Base-by-base conservation (phyloP, 441 rosid genomes). In the Adansonia rubrostipa region DNA sequence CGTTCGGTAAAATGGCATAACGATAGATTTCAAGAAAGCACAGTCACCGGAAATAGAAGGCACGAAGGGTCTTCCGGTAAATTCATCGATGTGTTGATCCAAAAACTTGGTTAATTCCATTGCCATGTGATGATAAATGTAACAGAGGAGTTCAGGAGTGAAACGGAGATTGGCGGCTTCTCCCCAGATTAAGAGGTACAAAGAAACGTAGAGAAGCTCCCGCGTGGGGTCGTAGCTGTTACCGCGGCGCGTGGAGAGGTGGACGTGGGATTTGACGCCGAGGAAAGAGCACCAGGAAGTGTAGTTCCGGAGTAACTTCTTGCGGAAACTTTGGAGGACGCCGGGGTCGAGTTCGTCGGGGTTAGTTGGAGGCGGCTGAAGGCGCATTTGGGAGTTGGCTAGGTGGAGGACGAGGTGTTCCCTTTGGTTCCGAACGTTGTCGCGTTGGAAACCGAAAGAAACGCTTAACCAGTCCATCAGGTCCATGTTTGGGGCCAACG, bases 391-490 rank as follows among this genome's bases (percentile, higher is more conserved):
- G 56, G 84, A 83, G 73, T 91, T 91, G 19, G 94, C 89, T 14
- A 89, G 82, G 88, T 89, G 94, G 71, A 91, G 94, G 45, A 91
- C 92, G 61, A 91, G 84, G 85, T 91, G 87, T 85, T 91, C 94
- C 78, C 94, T 44, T 83, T 91, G 94, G 82, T 91, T 91, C 65
- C 88, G 80, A 1, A 89, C 94, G 86, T 77, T 91, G 66, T 87
- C 92, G 36, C 36, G 63, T 77, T 91, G 94, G 77, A 91, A 91
- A 3, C 94, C 90, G 70, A 89, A 91, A 66, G 86, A 80, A 66
- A 62, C 54, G 17, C 88, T 88, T 1, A 91, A 83, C 91, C 92
- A 91, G 84, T 89, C 92, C 83, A 91, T 82, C 71, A 91, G 77
- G 84, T 91, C 94, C 88, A 82, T 81, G 78, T 84, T 81, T 10